Percentiles rank a stretch among this genome's conserved stretches.
Evolutionary conservation across 2,329 filamentous ascomycete species (phyloP).

Genomic region (Coleophoma cylindrospora): DNA sequence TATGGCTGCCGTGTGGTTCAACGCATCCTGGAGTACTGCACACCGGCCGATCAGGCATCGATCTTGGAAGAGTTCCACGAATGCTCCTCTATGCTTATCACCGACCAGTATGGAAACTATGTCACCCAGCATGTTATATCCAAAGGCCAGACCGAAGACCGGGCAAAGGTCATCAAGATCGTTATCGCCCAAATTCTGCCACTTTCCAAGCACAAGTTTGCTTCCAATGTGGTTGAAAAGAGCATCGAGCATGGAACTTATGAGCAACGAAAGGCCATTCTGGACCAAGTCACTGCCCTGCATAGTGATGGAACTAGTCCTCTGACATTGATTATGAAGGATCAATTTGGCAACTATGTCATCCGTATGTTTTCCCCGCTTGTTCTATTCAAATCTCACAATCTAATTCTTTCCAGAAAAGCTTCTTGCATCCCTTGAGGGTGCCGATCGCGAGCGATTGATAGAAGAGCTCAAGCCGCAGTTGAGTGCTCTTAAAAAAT

Average conservation of each 20-base stretch:
- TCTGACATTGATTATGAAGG: slow-evolving; percentile 76
- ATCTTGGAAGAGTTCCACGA: slow-evolving; percentile 77
- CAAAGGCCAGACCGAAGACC: slow-evolving; percentile 69
- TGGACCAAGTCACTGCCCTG: slow-evolving; percentile 53
- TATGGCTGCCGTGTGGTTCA: slow-evolving; percentile 94
- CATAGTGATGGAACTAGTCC: slow-evolving; percentile 62
- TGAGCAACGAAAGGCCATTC: slow-evolving; percentile 66
- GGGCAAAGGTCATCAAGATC: slow-evolving; percentile 64
- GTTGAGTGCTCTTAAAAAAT: slow-evolving; percentile 57
- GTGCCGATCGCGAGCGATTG: slow-evolving; percentile 52
- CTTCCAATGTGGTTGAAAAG: slow-evolving; percentile 95
- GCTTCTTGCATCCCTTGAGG: slow-evolving; percentile 61
- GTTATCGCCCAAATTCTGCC: slow-evolving; percentile 67
- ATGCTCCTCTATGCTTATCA: slow-evolving; percentile 67
- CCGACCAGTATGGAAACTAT: slow-evolving; percentile 92
- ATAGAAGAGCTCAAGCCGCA: slow-evolving; percentile 60
- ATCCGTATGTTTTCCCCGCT: slow-evolving; percentile 67
- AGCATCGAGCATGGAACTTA: slow-evolving; percentile 70
- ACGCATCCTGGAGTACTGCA: slow-evolving; percentile 80
- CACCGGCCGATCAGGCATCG: slow-evolving; percentile 61
- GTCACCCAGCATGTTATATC: slow-evolving; percentile 89
- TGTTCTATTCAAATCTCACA: not conserved
- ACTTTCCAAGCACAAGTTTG: slow-evolving; percentile 92
- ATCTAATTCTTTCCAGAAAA: slow-evolving; percentile 58
- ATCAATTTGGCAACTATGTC: slow-evolving; percentile 94